Conservation (phyloP, 805 yeast species). For the Cyberlindnera subsufficiens region DNA sequence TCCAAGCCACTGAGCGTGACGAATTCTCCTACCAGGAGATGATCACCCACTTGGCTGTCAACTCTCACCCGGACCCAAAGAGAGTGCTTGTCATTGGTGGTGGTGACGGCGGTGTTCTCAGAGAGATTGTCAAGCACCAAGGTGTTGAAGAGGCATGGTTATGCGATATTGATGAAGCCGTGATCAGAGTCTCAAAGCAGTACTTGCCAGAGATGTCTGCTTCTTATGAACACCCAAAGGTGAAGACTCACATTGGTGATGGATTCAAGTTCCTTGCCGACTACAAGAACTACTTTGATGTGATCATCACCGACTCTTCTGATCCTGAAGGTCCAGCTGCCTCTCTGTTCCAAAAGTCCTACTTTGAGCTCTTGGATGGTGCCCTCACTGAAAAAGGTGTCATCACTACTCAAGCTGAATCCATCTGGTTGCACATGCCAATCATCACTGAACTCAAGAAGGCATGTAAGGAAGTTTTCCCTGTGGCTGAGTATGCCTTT, state of each 20-base stretch:
- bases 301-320: constrained; percentile 93
- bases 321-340: constrained; percentile 99
- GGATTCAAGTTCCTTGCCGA: constrained; percentile 94
- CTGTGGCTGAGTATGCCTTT: constrained; percentile 86
- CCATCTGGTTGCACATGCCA: constrained; percentile 86
- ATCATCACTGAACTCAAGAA: constrained; percentile 76
- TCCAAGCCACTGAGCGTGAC: constrained; percentile 95
- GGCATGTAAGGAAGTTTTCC: constrained; percentile 82
- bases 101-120: constrained; percentile 97
- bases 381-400: constrained; percentile 95
- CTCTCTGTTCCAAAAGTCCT: constrained; percentile 84
- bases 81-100: constrained; percentile 95
- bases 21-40: constrained; percentile 98
- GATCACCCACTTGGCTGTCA: constrained; percentile 91
- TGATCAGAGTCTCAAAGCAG: constrained; percentile 77
- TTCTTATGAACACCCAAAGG: constrained; percentile 84
- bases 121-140: constrained; percentile 89
- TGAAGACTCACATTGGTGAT: constrained; percentile 86
- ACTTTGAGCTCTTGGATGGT: constrained; percentile 74
- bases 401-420: constrained; percentile 90
- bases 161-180: constrained; percentile 94
- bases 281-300: constrained; percentile 83
- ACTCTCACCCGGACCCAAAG: constrained; percentile 92
- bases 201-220: constrained; percentile 85
- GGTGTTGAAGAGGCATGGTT: constrained; percentile 82